Evolutionary conservation across 257 asterid genomes (phyloP).

Genomic region (Euphrasia confusa): DNA sequence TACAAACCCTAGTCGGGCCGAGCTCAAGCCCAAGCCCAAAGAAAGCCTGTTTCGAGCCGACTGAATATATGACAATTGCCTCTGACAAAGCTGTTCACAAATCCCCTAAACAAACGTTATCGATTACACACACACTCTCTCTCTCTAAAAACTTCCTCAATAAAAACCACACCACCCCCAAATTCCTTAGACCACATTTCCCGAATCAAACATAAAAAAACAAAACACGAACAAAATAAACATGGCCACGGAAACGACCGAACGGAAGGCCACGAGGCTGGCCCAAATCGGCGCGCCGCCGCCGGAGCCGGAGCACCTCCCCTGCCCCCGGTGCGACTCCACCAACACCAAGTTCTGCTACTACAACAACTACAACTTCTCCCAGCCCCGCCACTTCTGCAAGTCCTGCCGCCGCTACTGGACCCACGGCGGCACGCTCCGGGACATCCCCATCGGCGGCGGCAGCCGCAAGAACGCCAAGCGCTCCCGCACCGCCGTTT

Average conservation of each 20-base stretch:
- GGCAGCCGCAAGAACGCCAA: conserved; percentile 72
- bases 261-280: conserved; percentile 30
- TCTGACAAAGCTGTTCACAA: conserved; percentile 54
- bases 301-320: conserved; percentile 65
- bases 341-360: conserved; percentile 71
- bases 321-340: conserved; percentile 73
- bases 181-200: not conserved
- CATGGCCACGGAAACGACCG: conserved; percentile 45
- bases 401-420: conserved; percentile 80
- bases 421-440: conserved; percentile 77
- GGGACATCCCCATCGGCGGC: conserved; percentile 75
- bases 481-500: conserved; percentile 43
- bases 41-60: conserved; percentile 58
- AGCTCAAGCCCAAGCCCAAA: conserved; percentile 30
- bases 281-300: conserved; percentile 53
- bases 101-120: conserved; percentile 26
- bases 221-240: not conserved
- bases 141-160: conserved; percentile 27
- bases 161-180: conserved; percentile 26
- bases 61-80: conserved; percentile 33
- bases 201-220: not conserved
- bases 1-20: not conserved
- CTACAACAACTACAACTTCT: conserved; percentile 78
- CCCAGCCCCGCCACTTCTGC: conserved; percentile 80
- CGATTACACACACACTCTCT: conserved; percentile 17